Evolutionary conservation across 176 grass and related monocot genomes (phyloP).

Genomic region (Oryza brachyantha): DNA sequence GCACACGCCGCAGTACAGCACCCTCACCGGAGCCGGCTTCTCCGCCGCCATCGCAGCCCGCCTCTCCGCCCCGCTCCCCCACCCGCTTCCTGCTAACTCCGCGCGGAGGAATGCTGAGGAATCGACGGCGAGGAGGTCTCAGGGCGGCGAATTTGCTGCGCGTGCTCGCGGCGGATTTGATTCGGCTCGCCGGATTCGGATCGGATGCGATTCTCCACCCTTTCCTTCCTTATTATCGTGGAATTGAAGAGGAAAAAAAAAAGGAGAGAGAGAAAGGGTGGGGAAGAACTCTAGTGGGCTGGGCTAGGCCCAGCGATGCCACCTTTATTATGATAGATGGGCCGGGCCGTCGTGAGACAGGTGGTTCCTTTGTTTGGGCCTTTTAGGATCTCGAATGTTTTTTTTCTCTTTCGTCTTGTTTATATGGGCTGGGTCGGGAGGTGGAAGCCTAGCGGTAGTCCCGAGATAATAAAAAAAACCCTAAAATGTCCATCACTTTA

Average conservation of each 20-base stretch:
- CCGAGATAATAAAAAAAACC: too few species aligned
- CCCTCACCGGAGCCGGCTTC: constrained; percentile 69
- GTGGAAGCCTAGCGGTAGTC: too few species aligned
- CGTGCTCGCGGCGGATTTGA: background rate
- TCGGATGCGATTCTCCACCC: background rate
- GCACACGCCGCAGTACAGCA: constrained; percentile 87
- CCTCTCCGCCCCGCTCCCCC: background rate
- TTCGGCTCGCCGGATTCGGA: background rate
- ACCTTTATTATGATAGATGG: too few species aligned
- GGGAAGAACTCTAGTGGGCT: background rate
- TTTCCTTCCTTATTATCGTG: background rate
- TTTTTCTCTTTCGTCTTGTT: too few species aligned
- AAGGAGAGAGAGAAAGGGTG: background rate
- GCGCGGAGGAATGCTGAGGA: background rate
- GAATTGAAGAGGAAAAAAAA: background rate
- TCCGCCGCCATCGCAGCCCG: constrained; percentile 50
- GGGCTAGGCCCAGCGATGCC: too few species aligned
- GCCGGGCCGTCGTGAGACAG: too few species aligned
- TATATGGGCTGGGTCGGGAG: too few species aligned
- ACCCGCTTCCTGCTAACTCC: background rate
- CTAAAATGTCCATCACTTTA: too few species aligned
- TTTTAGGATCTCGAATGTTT: background rate
- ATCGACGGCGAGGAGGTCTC: background rate
- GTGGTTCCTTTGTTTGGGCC: background rate
- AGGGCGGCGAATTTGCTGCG: background rate